Evolutionary conservation across 306 rosid species (phyloP).

Genomic region (Pachyrhizus erosus): DNA sequence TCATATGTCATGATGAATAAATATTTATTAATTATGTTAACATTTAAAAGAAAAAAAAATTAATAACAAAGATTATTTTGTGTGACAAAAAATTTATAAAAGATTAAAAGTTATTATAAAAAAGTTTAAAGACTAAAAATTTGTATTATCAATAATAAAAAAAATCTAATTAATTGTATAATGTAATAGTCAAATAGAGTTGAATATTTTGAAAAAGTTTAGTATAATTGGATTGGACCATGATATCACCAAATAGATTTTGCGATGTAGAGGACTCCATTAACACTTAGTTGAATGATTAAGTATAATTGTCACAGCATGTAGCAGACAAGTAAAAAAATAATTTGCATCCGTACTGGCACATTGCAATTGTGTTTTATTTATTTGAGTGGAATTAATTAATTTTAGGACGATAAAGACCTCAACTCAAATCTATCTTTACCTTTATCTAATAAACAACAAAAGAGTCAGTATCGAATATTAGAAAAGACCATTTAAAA

Average conservation of each 20-base stretch:
- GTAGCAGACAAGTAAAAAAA: conserved; percentile 1
- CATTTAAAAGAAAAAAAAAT: too few species aligned
- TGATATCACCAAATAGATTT: background rate
- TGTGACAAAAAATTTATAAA: too few species aligned
- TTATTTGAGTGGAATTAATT: background rate
- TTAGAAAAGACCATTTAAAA: background rate
- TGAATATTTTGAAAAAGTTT: background rate
- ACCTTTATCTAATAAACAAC: background rate
- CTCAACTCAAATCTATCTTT: background rate
- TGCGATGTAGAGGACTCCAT: background rate
- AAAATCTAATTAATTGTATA: too few species aligned
- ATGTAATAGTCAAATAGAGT: background rate
- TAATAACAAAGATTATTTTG: too few species aligned
- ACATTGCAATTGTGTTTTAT: background rate
- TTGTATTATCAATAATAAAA: too few species aligned
- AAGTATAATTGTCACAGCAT: background rate
- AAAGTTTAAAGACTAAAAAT: too few species aligned
- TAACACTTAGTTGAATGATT: background rate
- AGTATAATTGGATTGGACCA: conserved; percentile 8
- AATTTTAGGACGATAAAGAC: conserved; percentile 1
- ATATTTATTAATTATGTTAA: too few species aligned
- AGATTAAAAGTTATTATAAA: too few species aligned
- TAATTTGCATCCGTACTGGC: background rate
- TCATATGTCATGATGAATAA: too few species aligned
- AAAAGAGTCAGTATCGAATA: background rate